These are phyloP conservation scores for Onygenales sp. DNA, from an alignment of 2,329 filamentous ascomycete genomes.

Conservation along the genomic window DNA sequence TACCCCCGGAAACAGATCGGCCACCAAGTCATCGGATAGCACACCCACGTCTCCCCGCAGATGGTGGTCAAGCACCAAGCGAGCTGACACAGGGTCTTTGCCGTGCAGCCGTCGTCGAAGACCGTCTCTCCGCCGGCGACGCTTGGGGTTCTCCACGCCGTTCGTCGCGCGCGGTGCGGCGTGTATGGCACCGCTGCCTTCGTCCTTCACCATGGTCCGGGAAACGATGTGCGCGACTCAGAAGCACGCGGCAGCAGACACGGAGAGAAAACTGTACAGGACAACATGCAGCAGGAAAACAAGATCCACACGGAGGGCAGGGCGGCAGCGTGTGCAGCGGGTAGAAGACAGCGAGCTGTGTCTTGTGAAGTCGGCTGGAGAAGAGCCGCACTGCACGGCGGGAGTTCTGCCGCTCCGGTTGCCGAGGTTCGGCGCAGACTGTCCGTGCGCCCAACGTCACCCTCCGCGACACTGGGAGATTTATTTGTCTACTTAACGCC, in stretches of 20 bases:
- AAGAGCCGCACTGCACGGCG: neutral
- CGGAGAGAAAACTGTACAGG: neutral
- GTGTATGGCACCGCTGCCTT: constrained; percentile 27
- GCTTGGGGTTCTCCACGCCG: constrained; percentile 36
- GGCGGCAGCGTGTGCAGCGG: neutral
- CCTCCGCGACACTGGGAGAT: neutral
- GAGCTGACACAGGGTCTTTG: constrained; percentile 67
- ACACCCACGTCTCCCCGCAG: constrained; percentile 78
- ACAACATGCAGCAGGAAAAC: neutral
- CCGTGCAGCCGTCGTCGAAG: constrained; percentile 39
- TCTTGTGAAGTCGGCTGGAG: constrained; percentile 12
- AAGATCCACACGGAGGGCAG: neutral
- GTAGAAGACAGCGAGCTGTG: neutral
- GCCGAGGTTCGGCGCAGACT: constrained; percentile 21
- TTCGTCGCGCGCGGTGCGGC: constrained; percentile 28
- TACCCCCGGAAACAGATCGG: constrained; percentile 61
- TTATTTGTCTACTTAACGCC: neutral
- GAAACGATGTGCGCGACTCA: neutral
- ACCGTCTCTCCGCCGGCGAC: constrained; percentile 39
- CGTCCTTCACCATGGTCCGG: constrained; percentile 3
- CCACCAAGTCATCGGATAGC: constrained; percentile 76
- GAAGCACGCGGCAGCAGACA: neutral
- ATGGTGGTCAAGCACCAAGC: constrained; percentile 74
- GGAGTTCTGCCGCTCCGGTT: constrained; percentile 24
- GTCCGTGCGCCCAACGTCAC: neutral